Evolutionary conservation across 345 rosid genomes (phyloP).

Genomic region (Triadica sebifera): DNA sequence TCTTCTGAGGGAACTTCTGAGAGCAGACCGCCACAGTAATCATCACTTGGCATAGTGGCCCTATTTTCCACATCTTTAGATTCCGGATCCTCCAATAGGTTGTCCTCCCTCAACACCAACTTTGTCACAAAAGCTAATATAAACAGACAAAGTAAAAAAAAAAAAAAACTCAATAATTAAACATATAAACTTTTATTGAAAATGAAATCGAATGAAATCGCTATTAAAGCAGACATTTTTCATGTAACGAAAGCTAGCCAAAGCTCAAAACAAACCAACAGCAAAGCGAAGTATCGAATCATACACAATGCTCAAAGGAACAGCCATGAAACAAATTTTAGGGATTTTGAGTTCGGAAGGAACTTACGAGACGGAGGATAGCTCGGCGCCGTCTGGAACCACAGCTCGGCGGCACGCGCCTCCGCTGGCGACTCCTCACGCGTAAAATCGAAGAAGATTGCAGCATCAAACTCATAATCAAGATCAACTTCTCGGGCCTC

Average conservation of each 20-base stretch:
- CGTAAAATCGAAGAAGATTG: slow-evolving; percentile 71
- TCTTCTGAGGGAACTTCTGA: slow-evolving; percentile 21
- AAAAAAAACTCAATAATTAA: not conserved
- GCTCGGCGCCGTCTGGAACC: slow-evolving; percentile 73
- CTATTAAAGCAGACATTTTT: not conserved
- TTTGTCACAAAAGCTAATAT: slow-evolving; percentile 56
- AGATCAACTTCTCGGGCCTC: slow-evolving; percentile 77
- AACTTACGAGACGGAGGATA: slow-evolving; percentile 92
- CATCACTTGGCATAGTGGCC: slow-evolving; percentile 21
- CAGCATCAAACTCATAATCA: slow-evolving; percentile 90
- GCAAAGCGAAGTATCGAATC: not conserved
- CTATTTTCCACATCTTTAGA: slow-evolving; percentile 25
- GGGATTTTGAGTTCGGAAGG: not conserved
- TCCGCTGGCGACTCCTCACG: slow-evolving; percentile 57
- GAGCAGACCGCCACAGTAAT: slow-evolving; percentile 13
- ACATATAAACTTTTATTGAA: not conserved
- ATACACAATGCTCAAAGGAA: not conserved
- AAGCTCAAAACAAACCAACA: not conserved
- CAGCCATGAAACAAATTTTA: not conserved
- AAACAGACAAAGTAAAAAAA: not conserved
- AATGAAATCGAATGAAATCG: not conserved
- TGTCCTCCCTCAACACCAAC: slow-evolving; percentile 46
- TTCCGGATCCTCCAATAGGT: slow-evolving; percentile 35
- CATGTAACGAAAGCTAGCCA: not conserved
- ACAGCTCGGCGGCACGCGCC: slow-evolving; percentile 61